Percentiles rank a stretch among this genome's conserved stretches.
Evolutionary conservation across 1,284 basidiomycete species (phyloP).

Genomic region (Ustilago nuda): DNA sequence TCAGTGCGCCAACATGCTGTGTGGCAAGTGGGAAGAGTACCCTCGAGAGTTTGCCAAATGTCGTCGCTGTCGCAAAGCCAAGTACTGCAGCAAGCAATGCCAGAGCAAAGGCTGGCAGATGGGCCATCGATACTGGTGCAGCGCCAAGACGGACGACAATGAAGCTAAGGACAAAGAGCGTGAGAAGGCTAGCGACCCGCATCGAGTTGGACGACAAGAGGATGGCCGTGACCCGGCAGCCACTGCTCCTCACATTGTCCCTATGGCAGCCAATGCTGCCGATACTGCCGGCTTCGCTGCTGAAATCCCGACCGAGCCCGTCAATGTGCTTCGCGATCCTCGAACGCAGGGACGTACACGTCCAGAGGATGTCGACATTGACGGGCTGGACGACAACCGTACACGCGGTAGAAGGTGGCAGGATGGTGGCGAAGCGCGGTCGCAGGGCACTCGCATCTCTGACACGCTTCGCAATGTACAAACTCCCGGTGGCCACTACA

Average conservation of each 20-base stretch:
- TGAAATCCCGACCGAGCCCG: constrained; percentile 15
- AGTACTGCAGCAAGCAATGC: constrained; percentile 98
- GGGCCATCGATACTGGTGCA: constrained; percentile 81
- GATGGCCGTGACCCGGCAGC: constrained; percentile 19
- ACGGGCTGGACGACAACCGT: constrained; percentile 15
- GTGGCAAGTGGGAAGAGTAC: constrained; percentile 92
- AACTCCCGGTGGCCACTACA: background rate
- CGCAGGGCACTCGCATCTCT: background rate
- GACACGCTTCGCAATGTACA: background rate
- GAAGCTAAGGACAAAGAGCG: constrained; percentile 54
- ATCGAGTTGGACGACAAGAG: constrained; percentile 20
- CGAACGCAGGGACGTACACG: constrained; percentile 13
- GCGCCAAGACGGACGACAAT: constrained; percentile 61
- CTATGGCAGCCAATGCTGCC: constrained; percentile 14
- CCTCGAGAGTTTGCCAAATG: constrained; percentile 98
- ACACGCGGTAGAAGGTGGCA: constrained; percentile 16
- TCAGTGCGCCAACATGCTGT: constrained; percentile 92
- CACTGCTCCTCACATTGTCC: constrained; percentile 25
- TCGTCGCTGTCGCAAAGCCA: constrained; percentile 92
- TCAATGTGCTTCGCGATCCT: constrained; percentile 12
- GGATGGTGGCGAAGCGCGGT: background rate
- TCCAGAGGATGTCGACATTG: constrained; percentile 17
- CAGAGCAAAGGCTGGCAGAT: constrained; percentile 97
- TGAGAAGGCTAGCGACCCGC: constrained; percentile 29
- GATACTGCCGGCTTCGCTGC: constrained; percentile 17